Base-by-base conservation (phyloP, 192 early-diverging fungal genomes). In the Coemansia sp. region DNA sequence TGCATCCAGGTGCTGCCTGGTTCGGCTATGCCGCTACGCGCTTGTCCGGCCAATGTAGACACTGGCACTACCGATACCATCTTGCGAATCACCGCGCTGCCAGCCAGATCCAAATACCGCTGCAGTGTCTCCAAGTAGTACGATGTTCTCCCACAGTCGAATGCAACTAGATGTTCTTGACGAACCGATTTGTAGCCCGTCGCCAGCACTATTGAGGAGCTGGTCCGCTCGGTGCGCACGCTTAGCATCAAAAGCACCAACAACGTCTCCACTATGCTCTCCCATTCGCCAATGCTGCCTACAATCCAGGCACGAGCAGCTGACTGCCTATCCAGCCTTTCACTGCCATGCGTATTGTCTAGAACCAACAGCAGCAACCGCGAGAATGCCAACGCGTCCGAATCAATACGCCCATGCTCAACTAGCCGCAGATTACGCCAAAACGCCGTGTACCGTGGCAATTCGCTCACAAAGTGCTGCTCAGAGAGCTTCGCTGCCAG, bases 311-410 rank as follows among this genome's bases (percentile, higher is more conserved):
- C 73, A 16, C 64, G 66, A 14, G 73, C 51, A 15, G 59, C 66
- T 1, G 60, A 53, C 3, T 62, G 62, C 10, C 41, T 44, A 11
- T 37, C 48, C 11, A 51, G 30, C 11, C 54, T 30, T 15, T 56
- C 57, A 3, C n/a, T 15, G n/a, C 7, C 14, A 14, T 11, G 26
- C 4, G 65, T 51, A 39, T 45, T 72, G 54, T 95, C 93, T 7
- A 95, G 62, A 43, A 90, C 83, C 7, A 95, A 54, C 56, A 93
- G 87, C 74, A 93, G 81, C 3, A 88, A 84, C 46, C 90, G 68
- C 1, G 86, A 76, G 64, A 93, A 93, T 1, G 78, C 68, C 30
- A 81, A 44, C 0, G 62, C 51, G 11, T 71, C 65, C 23, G 23
- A 26, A 26, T 26, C 23, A 26, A 26, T 26, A 26, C 23, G 23